phyloP scores from a whole-genome alignment of 306 rosid species.

The Cajanus cajan region DNA sequence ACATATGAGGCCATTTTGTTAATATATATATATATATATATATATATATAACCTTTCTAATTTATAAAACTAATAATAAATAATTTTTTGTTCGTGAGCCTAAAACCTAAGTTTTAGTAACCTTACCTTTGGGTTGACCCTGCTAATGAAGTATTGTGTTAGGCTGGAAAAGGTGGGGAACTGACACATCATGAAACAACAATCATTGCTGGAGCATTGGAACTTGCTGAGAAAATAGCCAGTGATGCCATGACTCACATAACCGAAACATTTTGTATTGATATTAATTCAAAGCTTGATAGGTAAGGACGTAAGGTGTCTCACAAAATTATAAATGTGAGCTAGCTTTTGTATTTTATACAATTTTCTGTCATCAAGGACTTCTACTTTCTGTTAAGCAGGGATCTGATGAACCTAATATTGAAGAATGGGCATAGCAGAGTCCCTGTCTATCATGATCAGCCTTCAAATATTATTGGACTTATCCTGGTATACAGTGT shows the following conservation, averaged over 20 bases:
- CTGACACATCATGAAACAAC: constrained; percentile 93
- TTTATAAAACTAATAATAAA: no score
- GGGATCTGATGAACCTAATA: constrained; percentile 74
- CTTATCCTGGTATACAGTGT: constrained; percentile 63
- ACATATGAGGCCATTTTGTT: no score
- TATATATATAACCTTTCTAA: no score
- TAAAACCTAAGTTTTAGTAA: no score
- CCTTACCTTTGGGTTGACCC: no score
- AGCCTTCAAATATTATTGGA: constrained; percentile 81
- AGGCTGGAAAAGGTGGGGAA: constrained; percentile 99
- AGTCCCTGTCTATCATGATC: constrained; percentile 90
- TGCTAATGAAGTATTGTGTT: constrained; percentile 30
- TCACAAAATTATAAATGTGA: neutral
- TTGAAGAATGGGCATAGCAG: constrained; percentile 94
- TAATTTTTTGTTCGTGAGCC: no score
- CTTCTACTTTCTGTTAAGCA: constrained; percentile 26
- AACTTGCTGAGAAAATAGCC: constrained; percentile 72
- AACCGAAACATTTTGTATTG: constrained; percentile 67
- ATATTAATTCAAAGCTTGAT: constrained; percentile 75
- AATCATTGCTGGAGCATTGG: constrained; percentile 95
- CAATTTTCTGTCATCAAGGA: constrained; percentile 7
- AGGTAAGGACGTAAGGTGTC: constrained; percentile 48
- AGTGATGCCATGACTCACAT: constrained; percentile 86
- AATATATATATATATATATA: no score
- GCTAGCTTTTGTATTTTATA: neutral